phyloP scores from a whole-genome alignment of 495 filamentous ascomycete species.

The Talaromyces proteolyticus region DNA sequence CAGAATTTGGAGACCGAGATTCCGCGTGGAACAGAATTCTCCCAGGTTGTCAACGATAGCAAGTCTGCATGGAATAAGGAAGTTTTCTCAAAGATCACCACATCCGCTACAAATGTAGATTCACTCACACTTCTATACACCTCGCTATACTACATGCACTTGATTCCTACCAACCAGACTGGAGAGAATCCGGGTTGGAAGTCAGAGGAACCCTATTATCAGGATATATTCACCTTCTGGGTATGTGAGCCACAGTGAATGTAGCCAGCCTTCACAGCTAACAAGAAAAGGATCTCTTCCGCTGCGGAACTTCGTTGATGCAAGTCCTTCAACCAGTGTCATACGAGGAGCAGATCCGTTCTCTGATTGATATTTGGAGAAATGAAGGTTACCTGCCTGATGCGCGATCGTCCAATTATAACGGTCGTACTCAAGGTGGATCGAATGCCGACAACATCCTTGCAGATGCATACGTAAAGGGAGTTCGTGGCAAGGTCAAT shows the following conservation, averaged over 20 bases:
- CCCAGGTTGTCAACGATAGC: slow-evolving; percentile 39
- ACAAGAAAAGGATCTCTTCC: slow-evolving; percentile 50
- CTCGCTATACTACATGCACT: slow-evolving; percentile 62
- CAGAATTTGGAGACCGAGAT: slow-evolving; percentile 53
- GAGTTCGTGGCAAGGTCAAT: slow-evolving; percentile 56
- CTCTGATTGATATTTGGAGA: slow-evolving; percentile 65
- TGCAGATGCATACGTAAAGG: slow-evolving; percentile 71
- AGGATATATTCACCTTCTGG: slow-evolving; percentile 44
- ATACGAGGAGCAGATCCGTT: slow-evolving; percentile 62
- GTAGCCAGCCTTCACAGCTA: no score
- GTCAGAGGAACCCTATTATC: slow-evolving; percentile 56
- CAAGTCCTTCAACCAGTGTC: slow-evolving; percentile 58
- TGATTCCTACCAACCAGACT: slow-evolving; percentile 66
- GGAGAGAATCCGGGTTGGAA: slow-evolving; percentile 66
- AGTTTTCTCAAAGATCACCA: slow-evolving; percentile 58
- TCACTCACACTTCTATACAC: slow-evolving; percentile 59
- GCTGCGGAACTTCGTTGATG: slow-evolving; percentile 56
- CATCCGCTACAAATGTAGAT: slow-evolving; percentile 45
- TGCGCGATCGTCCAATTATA: slow-evolving; percentile 63
- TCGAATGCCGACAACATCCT: slow-evolving; percentile 71
- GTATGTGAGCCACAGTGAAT: no score
- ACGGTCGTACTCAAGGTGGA: slow-evolving; percentile 65
- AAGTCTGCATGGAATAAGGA: slow-evolving; percentile 53
- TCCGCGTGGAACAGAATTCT: slow-evolving; percentile 37
- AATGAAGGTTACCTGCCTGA: slow-evolving; percentile 63